A percentile compares a stretch with the other conserved stretches of the same genome.
These are phyloP conservation scores for Pulveroboletus sp. DNA, from an alignment of 768 basidiomycete species.

Conservation along the genomic window DNA sequence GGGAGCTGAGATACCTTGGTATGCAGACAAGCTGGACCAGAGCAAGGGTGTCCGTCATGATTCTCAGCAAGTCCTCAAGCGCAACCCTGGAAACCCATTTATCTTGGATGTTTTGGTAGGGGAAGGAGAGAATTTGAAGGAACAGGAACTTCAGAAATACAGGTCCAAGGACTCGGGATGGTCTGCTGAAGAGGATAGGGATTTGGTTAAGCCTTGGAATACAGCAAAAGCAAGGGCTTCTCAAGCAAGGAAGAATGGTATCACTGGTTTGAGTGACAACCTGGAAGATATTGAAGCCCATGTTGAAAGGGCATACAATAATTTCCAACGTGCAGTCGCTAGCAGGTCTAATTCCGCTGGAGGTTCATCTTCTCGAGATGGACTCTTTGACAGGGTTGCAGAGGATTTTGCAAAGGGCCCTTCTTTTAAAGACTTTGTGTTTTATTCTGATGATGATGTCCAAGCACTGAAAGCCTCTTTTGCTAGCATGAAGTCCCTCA, in stretches of 20 bases:
- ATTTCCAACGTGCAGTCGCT: conserved; percentile 17
- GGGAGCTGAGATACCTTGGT: conserved; percentile 29
- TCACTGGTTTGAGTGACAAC: conserved; percentile 32
- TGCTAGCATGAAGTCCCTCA: conserved; percentile 36
- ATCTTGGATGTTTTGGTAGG: conserved; percentile 43
- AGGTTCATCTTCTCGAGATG: neutral
- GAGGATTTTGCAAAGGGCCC: conserved; percentile 24
- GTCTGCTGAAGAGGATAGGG: conserved; percentile 15
- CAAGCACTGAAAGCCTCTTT: conserved; percentile 48
- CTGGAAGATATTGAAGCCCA: conserved; percentile 38
- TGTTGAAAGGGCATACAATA: conserved; percentile 27
- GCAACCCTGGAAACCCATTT: conserved; percentile 21
- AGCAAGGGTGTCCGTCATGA: neutral
- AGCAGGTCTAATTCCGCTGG: neutral
- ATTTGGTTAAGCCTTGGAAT: conserved; percentile 40
- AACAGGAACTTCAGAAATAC: conserved; percentile 37
- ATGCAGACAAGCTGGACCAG: conserved; percentile 20
- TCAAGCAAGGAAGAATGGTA: neutral
- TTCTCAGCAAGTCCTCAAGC: neutral
- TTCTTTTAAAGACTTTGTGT: conserved; percentile 19
- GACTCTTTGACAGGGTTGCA: conserved; percentile 23
- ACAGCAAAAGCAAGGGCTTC: conserved; percentile 17
- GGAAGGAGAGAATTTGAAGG: conserved; percentile 37
- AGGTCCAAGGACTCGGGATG: conserved; percentile 13
- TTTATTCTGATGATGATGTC: conserved; percentile 35